Evolutionary conservation across 2,329 filamentous ascomycete species (phyloP).

Genomic region (Elsinoe necatrix): DNA sequence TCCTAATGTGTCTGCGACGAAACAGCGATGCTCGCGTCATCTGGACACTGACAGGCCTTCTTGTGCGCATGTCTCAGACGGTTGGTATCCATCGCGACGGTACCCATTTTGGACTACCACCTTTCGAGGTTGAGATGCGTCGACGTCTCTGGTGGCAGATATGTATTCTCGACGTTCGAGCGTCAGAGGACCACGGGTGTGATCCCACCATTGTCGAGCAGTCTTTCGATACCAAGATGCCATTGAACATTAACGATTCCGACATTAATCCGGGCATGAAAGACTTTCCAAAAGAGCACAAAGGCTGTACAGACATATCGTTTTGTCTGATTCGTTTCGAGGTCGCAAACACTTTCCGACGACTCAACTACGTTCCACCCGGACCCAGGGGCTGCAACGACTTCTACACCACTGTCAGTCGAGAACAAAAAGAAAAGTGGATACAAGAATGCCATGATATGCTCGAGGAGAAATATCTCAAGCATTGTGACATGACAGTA

Average conservation of each 20-base stretch:
- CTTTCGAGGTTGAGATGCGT: slow-evolving; percentile 53
- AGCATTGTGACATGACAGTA: slow-evolving; percentile 45
- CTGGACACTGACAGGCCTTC: slow-evolving; percentile 52
- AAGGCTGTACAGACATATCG: slow-evolving; percentile 51
- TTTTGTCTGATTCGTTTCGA: slow-evolving; percentile 48
- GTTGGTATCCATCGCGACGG: slow-evolving; percentile 55
- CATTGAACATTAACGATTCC: slow-evolving; percentile 49
- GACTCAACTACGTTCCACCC: slow-evolving; percentile 39
- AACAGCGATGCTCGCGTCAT: slow-evolving; percentile 43
- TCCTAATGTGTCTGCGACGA: slow-evolving; percentile 49
- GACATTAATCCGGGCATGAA: slow-evolving; percentile 44
- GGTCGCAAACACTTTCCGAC: slow-evolving; percentile 40
- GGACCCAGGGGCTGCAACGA: slow-evolving; percentile 34
- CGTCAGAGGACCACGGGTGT: slow-evolving; percentile 55
- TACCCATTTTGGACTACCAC: slow-evolving; percentile 44
- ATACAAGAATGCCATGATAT: slow-evolving; percentile 40
- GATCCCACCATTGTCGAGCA: slow-evolving; percentile 51
- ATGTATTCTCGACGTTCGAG: slow-evolving; percentile 50
- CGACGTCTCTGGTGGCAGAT: slow-evolving; percentile 34
- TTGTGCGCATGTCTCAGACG: slow-evolving; percentile 51
- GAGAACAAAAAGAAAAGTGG: slow-evolving; percentile 43
- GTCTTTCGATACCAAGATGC: slow-evolving; percentile 53
- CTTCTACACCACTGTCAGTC: slow-evolving; percentile 36
- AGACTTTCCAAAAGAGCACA: slow-evolving; percentile 39
- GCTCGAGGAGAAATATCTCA: slow-evolving; percentile 43